Evolutionary conservation across 306 rosid species (phyloP).

Genomic region (Casuarina equisetifolia): DNA sequence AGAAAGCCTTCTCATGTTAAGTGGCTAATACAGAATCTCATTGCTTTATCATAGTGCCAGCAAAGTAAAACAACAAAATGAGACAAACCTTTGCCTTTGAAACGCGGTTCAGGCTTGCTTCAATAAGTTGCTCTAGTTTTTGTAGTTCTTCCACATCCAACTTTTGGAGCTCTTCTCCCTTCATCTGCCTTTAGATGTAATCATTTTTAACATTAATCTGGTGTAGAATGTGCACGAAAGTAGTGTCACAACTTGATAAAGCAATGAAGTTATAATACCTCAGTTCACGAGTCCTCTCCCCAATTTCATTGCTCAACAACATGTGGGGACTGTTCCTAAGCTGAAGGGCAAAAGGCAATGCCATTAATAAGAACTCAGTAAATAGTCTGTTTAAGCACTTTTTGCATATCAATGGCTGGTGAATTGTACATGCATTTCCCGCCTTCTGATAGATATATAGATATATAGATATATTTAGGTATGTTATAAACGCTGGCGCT

Average conservation of each 20-base stretch:
- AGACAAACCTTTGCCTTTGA: slow-evolving; percentile 23
- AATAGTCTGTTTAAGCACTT: not conserved
- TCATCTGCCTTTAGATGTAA: slow-evolving; percentile 25
- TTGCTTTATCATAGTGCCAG: not conserved
- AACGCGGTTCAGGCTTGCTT: slow-evolving; percentile 25
- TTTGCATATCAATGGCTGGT: not conserved
- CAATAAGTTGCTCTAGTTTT: slow-evolving; percentile 23
- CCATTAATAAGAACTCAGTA: not conserved
- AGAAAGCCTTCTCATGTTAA: not conserved
- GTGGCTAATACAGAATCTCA: slow-evolving; percentile 1
- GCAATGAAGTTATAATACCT: slow-evolving; percentile 13
- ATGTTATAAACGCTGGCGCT: not conserved
- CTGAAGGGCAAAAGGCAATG: slow-evolving; percentile 9
- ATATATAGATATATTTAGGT: not conserved
- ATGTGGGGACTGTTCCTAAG: slow-evolving; percentile 13
- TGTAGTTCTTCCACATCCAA: slow-evolving; percentile 27
- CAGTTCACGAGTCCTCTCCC: slow-evolving; percentile 29
- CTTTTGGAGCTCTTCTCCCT: slow-evolving; percentile 39
- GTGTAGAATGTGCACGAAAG: not conserved
- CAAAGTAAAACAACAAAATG: not conserved
- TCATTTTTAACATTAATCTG: not conserved
- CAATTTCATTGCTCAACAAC: slow-evolving; percentile 26
- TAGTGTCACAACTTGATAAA: not conserved
- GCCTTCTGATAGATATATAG: not conserved
- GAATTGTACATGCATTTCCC: not conserved